Evolutionary conservation across 768 basidiomycete genomes (phyloP), one percentile per base, ranked within the genome.

Genomic region (Kwoniella heveanensis): DNA sequence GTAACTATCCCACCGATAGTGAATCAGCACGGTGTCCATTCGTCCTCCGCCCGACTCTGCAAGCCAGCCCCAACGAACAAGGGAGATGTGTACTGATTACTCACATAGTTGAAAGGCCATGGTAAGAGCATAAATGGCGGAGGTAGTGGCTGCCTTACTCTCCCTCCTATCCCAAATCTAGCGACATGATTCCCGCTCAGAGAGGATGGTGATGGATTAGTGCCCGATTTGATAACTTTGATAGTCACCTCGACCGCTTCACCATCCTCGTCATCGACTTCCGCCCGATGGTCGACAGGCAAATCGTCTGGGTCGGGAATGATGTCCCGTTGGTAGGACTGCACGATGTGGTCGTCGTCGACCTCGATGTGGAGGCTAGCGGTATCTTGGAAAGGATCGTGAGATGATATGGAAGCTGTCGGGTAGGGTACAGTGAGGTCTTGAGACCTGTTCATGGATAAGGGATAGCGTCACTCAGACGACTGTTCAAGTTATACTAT

Each of bases 341-440:
- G 49, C 27, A 72, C 65, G 21, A 74, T 65, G 50, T 74, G 65
- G 32, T 66, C 46, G 10, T 67, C 57, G 54, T 74, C 67, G 0
- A 59, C 57, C 30, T 71, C 68, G 6, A 74, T 22, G 19, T 60
- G 50, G 13, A 68, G 39, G 25, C 12, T 57, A 57, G 29, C 47
- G 46, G 36, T 13, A 26, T 64, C 62, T 12, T 25, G 22, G 62
- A 69, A 77, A 8, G 76, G 76, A 53, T 77, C 76, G 10, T 44
- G 29, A 39, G 57, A 59, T 32, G 70, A 67, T 59, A 77, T 68
- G 9, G 69, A 52, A 1, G 76, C 76, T 15, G 76, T 73, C 1
- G 76, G 76, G 53, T 66, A 77, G 1, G 76, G 76, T 0, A 77
- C 76, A 9, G 76, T 77, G 10, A 63, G 55, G 54, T 77, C 76